Percentiles rank a stretch among this genome's conserved stretches.
These are phyloP conservation scores for Asparagopsis taxiformis DNA, from an alignment of 31 red algal species.

Conservation along the genomic window DNA sequence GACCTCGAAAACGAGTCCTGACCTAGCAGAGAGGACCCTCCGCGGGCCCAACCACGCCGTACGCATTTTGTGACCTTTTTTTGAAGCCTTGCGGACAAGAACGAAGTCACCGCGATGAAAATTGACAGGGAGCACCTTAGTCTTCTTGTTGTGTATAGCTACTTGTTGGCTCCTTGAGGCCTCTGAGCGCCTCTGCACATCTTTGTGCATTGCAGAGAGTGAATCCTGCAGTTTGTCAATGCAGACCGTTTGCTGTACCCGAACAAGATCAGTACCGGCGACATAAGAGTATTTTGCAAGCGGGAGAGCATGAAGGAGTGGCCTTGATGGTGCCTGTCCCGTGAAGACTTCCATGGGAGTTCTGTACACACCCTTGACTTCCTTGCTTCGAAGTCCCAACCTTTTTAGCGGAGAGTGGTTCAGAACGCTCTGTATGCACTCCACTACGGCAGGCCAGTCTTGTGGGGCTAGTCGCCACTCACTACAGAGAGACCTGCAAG, in stretches of 20 bases:
- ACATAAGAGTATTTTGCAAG: not conserved
- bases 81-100: conserved; percentile 32
- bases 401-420: conserved; percentile 33
- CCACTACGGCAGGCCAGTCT: conserved; percentile 6
- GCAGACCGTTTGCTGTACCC: conserved; percentile 21
- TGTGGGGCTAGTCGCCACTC: not conserved
- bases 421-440: conserved; percentile 44
- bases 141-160: conserved; percentile 14
- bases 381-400: not conserved
- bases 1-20: conserved; percentile 35
- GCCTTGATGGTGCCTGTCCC: conserved; percentile 16
- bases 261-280: not conserved
- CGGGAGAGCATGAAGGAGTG: conserved; percentile 22
- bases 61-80: conserved; percentile 31
- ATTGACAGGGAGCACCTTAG: not conserved
- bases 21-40: not conserved
- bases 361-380: not conserved
- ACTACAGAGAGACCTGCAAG: not conserved
- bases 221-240: conserved; percentile 15
- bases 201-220: conserved; percentile 13
- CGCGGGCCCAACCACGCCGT: conserved; percentile 29
- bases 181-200: not conserved
- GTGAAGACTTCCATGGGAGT: conserved; percentile 49
- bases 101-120: conserved; percentile 32
- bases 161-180: not conserved